These are phyloP conservation scores for Yarrowia alimentaria DNA, from an alignment of 805 yeast species.

Conservation along the genomic window DNA sequence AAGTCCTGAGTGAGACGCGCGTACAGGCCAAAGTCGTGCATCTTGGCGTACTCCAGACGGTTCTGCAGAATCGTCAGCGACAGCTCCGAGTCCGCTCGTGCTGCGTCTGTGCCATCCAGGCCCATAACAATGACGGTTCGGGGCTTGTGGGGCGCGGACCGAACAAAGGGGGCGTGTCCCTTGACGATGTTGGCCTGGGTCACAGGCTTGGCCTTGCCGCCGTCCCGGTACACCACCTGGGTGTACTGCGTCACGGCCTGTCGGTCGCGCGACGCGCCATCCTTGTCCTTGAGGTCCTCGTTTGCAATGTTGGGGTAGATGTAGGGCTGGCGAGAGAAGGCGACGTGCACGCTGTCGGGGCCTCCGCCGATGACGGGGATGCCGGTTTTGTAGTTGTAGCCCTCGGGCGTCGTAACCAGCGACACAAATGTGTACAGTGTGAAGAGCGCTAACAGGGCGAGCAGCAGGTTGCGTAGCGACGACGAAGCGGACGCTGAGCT, in stretches of 20 bases:
- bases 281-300: conserved; percentile 26
- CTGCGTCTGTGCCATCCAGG: conserved; percentile 20
- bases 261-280: background rate
- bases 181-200: conserved; percentile 20
- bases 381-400: conserved; percentile 16
- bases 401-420: conserved; percentile 12
- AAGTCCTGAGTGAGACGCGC: conserved; percentile 86
- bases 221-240: conserved; percentile 27
- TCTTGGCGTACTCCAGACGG: conserved; percentile 83
- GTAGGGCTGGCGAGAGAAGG: conserved; percentile 27
- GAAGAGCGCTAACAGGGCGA: conserved; percentile 4
- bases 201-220: conserved; percentile 25
- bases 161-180: conserved; percentile 25
- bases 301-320: conserved; percentile 26
- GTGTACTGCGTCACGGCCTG: conserved; percentile 21
- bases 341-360: conserved; percentile 20
- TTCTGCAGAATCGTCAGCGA: conserved; percentile 42
- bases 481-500: background rate
- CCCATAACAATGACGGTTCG: conserved; percentile 21
- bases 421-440: conserved; percentile 23
- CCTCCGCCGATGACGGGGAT: conserved; percentile 17
- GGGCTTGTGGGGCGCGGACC: conserved; percentile 21
- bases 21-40: conserved; percentile 77
- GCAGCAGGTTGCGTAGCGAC: conserved; percentile 2
- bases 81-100: conserved; percentile 21